A percentile compares a stretch with the other conserved stretches of the same genome.
Evolutionary conservation across 2,329 filamentous ascomycete genomes (phyloP).

Genomic region (Ophiostoma himal-ulmi): DNA sequence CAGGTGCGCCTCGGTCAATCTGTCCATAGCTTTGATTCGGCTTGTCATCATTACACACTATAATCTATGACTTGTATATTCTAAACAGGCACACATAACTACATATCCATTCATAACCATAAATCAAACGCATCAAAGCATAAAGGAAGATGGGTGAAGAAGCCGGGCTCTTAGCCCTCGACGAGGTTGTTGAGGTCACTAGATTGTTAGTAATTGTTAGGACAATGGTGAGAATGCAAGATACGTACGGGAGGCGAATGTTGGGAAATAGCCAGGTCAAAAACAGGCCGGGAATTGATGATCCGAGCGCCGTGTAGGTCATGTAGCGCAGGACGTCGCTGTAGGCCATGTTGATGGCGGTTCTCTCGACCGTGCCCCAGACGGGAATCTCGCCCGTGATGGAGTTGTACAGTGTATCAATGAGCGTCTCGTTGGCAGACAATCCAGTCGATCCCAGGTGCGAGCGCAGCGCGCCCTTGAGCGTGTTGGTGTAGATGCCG

Average conservation of each 20-base stretch:
- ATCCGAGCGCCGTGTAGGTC: conserved; percentile 29
- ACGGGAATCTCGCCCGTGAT: conserved; percentile 39
- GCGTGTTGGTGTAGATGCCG: conserved; percentile 15
- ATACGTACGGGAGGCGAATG: conserved; percentile 4
- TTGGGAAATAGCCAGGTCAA: conserved; percentile 28
- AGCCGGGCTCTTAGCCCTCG: neutral
- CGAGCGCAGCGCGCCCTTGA: conserved; percentile 4
- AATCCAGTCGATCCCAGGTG: neutral
- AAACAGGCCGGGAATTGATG: conserved; percentile 26
- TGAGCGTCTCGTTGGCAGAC: conserved; percentile 1
- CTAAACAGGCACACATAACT: no score
- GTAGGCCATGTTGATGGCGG: conserved; percentile 38
- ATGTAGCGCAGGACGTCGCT: conserved; percentile 31
- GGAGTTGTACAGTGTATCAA: conserved; percentile 39
- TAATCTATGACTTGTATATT: no score
- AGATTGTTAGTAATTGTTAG: neutral
- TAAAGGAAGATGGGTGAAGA: no score
- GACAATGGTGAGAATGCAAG: neutral
- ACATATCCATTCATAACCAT: no score
- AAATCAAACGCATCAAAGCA: no score
- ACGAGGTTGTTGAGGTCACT: conserved; percentile 12
- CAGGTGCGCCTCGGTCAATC: no score
- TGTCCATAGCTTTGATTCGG: no score
- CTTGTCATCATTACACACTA: no score
- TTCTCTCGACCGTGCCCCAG: conserved; percentile 38